Evolutionary conservation across 2,329 filamentous ascomycete species (phyloP).

Genomic region (Talaromyces sp.): DNA sequence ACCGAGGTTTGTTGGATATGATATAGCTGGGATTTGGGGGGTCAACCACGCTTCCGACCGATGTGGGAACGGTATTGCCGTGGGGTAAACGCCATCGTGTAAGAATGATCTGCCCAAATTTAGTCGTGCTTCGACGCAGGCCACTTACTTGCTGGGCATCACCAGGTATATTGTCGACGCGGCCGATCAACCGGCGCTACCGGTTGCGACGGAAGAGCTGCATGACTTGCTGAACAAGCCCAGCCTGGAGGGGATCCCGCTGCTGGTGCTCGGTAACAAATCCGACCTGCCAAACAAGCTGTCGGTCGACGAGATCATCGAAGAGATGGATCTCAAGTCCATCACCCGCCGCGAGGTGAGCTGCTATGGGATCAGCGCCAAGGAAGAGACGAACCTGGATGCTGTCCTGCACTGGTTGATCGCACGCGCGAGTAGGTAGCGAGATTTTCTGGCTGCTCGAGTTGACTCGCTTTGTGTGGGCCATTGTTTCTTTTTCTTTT

Average conservation of each 20-base stretch:
- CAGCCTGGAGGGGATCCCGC: slow-evolving; percentile 79
- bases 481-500: not conserved
- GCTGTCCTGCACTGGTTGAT: slow-evolving; percentile 96
- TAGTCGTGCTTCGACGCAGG: not conserved
- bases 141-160: not conserved
- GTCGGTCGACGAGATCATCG: slow-evolving; percentile 91
- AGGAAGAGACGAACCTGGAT: slow-evolving; percentile 97
- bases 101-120: slow-evolving; percentile 26
- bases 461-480: too few species aligned
- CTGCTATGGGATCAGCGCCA: slow-evolving; percentile 97
- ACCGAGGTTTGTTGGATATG: not conserved
- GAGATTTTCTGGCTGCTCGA: not conserved
- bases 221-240: slow-evolving; percentile 82
- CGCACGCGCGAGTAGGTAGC: slow-evolving; percentile 72
- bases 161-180: slow-evolving; percentile 92
- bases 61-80: slow-evolving; percentile 99
- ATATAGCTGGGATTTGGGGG: slow-evolving; percentile 84
- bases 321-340: slow-evolving; percentile 80
- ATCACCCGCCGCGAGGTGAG: slow-evolving; percentile 92
- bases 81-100: slow-evolving; percentile 94
- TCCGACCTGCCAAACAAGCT: slow-evolving; percentile 89
- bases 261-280: slow-evolving; percentile 95
- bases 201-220: slow-evolving; percentile 85
- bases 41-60: slow-evolving; percentile 90
- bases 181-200: slow-evolving; percentile 73